Base-by-base conservation (phyloP, 306 rosid genomes). In the Fragaria nilgerrensis region DNA sequence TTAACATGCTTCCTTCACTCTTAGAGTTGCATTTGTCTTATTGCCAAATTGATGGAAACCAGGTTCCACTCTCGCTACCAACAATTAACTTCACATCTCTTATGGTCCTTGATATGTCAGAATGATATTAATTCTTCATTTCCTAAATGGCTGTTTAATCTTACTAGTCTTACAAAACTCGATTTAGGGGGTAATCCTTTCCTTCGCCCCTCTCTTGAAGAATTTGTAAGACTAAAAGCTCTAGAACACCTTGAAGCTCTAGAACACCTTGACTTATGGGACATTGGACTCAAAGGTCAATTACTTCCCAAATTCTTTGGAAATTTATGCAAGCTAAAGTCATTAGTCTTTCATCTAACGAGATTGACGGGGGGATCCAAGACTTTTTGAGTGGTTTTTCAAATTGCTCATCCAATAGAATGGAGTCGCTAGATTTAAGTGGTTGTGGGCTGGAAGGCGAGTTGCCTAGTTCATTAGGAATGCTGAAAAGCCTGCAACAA, bases 171-270 rank as follows among this genome's bases (percentile, higher is more conserved):
- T 12, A 3, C 0, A 23, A 0, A 16, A 5, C 67, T 74, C 8
- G 41, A 14, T 56, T n/a, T 56, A 37, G 0, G 3, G 0, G 0
- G 0, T 0, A 74, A 74, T 56, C 0, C 1, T 8, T 23, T 74
- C 27, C 0, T 0, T 7, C 0, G 0, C 23, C 15, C 1, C 5
- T 0, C 27, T 55, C 10, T 63, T 13, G 7, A 5, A 32, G 55
- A 77, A 65, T 45, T 77, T 76, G 47, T 10, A 13, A 39, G 9
- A 11, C 52, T 56, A 15, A 58, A 56, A 39, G 25, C 16, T 36
- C 5, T 73, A 1, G 68, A n/a, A n/a, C n/a, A n/a, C n/a, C n/a
- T n/a, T n/a, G n/a, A n/a, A n/a, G n/a, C n/a, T n/a, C n/a, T n/a
- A n/a, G n/a, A 56, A 22, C 45, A 39, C 3, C 55, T 73, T 15